Percentiles rank a stretch among this genome's conserved stretches.
These are phyloP conservation scores for Ogataea corticis DNA, from an alignment of 805 yeast genomes.

Conservation along the genomic window DNA sequence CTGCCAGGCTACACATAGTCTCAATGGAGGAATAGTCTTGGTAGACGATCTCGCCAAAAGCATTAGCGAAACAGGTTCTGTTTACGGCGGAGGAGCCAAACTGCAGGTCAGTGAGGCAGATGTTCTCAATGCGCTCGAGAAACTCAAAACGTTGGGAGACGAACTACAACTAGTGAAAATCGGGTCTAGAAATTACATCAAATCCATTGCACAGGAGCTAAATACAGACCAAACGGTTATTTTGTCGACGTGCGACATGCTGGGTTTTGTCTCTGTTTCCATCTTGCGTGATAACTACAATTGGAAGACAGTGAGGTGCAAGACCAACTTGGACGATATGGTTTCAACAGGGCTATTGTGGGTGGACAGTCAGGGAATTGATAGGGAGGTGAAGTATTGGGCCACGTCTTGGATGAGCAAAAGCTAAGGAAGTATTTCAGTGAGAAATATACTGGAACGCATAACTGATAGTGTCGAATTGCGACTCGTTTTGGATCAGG, in stretches of 20 bases:
- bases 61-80: conserved; percentile 22
- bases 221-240: conserved; percentile 69
- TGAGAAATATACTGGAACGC: conserved; percentile 95
- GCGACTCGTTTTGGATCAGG: conserved; percentile 71
- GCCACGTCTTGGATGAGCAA: conserved; percentile 69
- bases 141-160: conserved; percentile 60
- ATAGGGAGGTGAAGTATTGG: conserved; percentile 57
- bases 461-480: conserved; percentile 70
- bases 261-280: conserved; percentile 70
- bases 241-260: conserved; percentile 70
- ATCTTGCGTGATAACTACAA: conserved; percentile 70
- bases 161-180: conserved; percentile 67
- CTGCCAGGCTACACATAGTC: conserved; percentile 64
- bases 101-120: conserved; percentile 46
- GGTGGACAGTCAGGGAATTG: conserved; percentile 62
- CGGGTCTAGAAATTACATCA: conserved; percentile 56
- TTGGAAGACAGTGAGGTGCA: conserved; percentile 69
- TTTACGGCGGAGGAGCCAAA: conserved; percentile 27
- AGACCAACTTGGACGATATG: conserved; percentile 71
- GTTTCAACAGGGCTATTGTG: conserved; percentile 80
- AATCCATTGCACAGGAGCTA: conserved; percentile 63
- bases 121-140: conserved; percentile 52
- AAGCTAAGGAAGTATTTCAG: conserved; percentile 22
- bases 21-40: conserved; percentile 82
- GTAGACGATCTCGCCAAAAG: conserved; percentile 50